Evolutionary conservation across 148 eudicot species (phyloP).

Genomic region (Amaranthus hypochondriacus): DNA sequence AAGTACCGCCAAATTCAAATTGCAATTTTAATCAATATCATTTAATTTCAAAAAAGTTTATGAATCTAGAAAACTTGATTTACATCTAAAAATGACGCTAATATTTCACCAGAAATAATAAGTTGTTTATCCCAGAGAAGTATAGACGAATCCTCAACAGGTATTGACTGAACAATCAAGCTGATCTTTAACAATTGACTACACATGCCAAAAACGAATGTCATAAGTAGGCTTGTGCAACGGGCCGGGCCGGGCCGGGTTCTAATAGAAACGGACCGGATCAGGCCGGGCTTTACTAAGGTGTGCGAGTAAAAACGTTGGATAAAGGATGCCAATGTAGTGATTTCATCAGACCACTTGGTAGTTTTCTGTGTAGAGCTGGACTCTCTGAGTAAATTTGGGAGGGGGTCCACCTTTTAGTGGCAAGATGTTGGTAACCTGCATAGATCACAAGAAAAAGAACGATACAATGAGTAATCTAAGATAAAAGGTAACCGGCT

Average conservation of each 20-base stretch:
- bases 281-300: neutral
- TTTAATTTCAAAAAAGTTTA: too few relatives aligned
- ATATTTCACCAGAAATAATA: neutral
- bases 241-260: too few relatives aligned
- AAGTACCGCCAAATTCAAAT: too few relatives aligned
- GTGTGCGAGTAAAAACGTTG: constrained; percentile 9
- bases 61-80: too few relatives aligned
- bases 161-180: neutral
- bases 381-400: constrained; percentile 58
- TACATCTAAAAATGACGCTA: neutral
- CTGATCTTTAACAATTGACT: constrained; percentile 4
- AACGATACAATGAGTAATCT: neutral
- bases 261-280: too few relatives aligned
- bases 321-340: neutral
- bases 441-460: constrained; percentile 12
- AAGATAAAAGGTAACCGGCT: too few relatives aligned
- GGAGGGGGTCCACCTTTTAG: constrained; percentile 71
- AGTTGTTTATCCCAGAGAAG: neutral
- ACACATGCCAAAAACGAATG: neutral
- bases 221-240: neutral
- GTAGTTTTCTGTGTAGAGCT: constrained; percentile 63
- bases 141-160: constrained; percentile 10
- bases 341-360: constrained; percentile 52
- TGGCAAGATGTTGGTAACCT: constrained; percentile 67
- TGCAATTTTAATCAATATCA: too few relatives aligned